These are phyloP conservation scores for Chamaecyparis obtusa DNA, from an alignment of 75 land plant genomes.

Conservation along the genomic window DNA sequence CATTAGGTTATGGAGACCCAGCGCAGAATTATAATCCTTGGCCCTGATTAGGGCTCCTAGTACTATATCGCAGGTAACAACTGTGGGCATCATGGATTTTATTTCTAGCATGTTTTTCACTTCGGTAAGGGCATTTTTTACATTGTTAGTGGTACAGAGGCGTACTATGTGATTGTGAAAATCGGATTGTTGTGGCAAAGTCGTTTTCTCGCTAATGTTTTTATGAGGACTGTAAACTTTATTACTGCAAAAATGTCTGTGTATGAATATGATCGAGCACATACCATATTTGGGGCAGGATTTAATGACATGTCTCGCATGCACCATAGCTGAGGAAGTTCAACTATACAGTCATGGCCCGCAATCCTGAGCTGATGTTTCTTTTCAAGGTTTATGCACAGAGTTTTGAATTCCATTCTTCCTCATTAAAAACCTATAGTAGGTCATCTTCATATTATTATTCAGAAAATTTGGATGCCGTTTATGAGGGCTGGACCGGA, in stretches of 20 bases:
- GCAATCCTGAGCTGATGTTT: not conserved
- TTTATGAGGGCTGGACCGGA: not conserved
- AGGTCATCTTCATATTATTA: not conserved
- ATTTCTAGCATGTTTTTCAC: not conserved
- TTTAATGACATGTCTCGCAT: not conserved
- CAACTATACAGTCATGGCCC: not conserved
- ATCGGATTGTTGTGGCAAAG: not conserved
- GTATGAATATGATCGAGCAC: not conserved
- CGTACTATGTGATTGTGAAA: slow-evolving; percentile 1
- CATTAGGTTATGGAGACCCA: not conserved
- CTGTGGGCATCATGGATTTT: not conserved
- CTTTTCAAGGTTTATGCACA: not conserved
- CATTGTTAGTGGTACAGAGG: not conserved
- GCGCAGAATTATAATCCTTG: not conserved
- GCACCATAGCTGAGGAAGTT: not conserved
- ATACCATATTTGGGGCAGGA: not conserved
- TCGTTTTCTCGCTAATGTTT: not conserved
- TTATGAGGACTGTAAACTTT: not conserved
- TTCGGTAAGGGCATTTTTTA: not conserved
- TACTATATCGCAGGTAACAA: not conserved
- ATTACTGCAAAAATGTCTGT: not conserved
- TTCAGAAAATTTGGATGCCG: not conserved
- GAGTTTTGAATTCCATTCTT: not conserved
- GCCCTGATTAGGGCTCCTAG: slow-evolving; percentile 7
- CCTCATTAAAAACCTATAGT: not conserved